A percentile compares a stretch with the other conserved stretches of the same genome.
Evolutionary conservation across 768 basidiomycete genomes (phyloP).

Genomic region (Lyophyllum semitale): DNA sequence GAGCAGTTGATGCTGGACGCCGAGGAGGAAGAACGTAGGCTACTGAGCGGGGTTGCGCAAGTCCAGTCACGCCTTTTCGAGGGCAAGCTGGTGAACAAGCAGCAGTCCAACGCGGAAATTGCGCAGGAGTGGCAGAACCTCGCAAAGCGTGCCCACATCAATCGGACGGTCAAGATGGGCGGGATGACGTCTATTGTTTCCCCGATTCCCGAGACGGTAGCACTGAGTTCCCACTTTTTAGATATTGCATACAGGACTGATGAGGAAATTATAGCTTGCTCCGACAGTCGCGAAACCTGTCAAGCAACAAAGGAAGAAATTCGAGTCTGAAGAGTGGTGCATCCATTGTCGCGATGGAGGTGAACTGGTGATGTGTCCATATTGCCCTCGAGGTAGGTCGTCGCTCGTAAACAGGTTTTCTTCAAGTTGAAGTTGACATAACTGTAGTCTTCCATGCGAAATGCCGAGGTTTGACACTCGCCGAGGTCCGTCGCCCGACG

Average conservation of each 20-base stretch:
- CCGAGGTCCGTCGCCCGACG: conserved; percentile 25
- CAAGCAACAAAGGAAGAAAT: conserved; percentile 36
- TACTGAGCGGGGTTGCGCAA: conserved; percentile 58
- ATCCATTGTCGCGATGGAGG: conserved; percentile 63
- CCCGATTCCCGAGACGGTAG: conserved; percentile 16
- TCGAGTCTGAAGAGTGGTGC: conserved; percentile 61
- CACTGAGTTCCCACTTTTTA: neutral
- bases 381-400: conserved; percentile 55
- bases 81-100: conserved; percentile 41
- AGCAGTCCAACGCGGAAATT: conserved; percentile 41
- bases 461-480: conserved; percentile 43
- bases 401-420: neutral
- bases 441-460: conserved; percentile 53
- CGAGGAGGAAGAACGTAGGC: conserved; percentile 52
- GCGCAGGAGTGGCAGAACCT: conserved; percentile 47
- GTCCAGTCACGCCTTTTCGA: conserved; percentile 63
- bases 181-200: conserved; percentile 31
- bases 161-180: conserved; percentile 36
- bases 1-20: conserved; percentile 37
- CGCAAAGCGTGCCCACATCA: conserved; percentile 43
- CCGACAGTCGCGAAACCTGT: conserved; percentile 11
- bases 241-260: neutral
- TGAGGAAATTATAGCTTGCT: conserved; percentile 12
- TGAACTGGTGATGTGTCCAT: conserved; percentile 44
- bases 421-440: neutral